Base-by-base conservation (phyloP, 352 stramenopile genomes). In the Phytophthora constricta region DNA sequence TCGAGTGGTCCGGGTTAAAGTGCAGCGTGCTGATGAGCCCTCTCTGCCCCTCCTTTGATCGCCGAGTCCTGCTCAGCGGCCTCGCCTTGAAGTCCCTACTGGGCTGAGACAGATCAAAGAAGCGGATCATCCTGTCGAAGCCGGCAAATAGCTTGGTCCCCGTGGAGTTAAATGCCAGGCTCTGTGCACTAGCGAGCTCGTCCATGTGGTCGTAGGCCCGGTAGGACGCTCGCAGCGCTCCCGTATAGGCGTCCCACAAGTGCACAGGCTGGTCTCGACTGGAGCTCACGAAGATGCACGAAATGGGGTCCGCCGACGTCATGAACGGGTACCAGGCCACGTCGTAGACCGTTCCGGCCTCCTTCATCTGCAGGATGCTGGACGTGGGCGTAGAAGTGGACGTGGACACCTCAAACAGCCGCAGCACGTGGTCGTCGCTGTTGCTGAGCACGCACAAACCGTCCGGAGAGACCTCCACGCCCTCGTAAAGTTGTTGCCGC, bases 181-280 rank as follows among this genome's bases (percentile, higher is more conserved):
- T 90, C 17, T 90, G 82, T 20, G 89, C 88, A 14, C 87, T 72
- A 11, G 84, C 76, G 31, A 96, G 77, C 65, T 97, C 91, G 65
- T 97, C 91, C 61, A 97, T 55, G 59, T 96, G 86, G 67, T 97
- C 87, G 63, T 87, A 95, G 22, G 79, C 80, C 50, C 82, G 72
- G 69, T 96, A 97, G 34, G 84, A 91, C 16, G 86, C 89, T 25
- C 92, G 87, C 4, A 97, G 71, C 19, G 64, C 66, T 11, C 92
- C 92, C 0, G 75, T 97, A 69, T 94, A 97, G 31, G 92, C 92
- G 67, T 97, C 91, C 91, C 91, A 98, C 70, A 98, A 82, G 76
- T 97, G 91, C 49, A 97, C 76, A 3, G 92, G 92, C 25, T 96
- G 88, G 65, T 96, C 90, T 56, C 86, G 86, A 71, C 82, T 91